Conservation (phyloP, 768 basidiomycete genomes). For the Rhizopogon roseolus region DNA sequence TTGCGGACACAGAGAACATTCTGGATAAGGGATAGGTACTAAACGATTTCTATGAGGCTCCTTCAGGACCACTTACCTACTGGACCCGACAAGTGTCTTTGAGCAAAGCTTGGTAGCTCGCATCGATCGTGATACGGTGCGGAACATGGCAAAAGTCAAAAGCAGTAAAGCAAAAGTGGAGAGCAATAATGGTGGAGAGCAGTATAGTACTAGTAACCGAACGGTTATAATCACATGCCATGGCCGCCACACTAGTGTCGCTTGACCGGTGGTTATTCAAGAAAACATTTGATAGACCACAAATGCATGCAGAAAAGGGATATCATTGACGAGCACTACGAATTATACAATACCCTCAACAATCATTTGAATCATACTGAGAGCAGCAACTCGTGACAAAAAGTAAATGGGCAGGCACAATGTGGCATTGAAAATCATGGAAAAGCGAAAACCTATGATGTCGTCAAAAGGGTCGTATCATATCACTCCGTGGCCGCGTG, state of each 20-base stretch:
- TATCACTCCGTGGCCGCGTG: conserved; percentile 10
- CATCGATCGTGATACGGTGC: conserved; percentile 13
- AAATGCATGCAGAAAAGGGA: neutral
- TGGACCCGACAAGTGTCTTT: neutral
- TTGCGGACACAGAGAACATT: conserved; percentile 19
- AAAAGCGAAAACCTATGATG: conserved; percentile 6
- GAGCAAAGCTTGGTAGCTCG: conserved; percentile 4
- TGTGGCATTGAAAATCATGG: neutral
- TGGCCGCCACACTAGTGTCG: no score
- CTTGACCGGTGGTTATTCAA: no score
- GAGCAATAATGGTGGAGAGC: no score
- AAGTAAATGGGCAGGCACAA: neutral
- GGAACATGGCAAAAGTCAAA: conserved; percentile 17
- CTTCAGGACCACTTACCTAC: neutral
- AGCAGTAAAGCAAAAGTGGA: neutral
- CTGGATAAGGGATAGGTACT: conserved; percentile 4
- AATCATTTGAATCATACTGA: neutral
- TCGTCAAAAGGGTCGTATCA: conserved; percentile 15
- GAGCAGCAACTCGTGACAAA: neutral
- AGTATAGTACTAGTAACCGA: no score
- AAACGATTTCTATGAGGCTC: no score
- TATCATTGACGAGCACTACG: neutral
- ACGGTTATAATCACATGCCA: no score
- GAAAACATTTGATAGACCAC: no score
- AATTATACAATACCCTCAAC: conserved; percentile 1